Conservation (phyloP, 768 basidiomycete species). For the Serpula lacrymans region DNA sequence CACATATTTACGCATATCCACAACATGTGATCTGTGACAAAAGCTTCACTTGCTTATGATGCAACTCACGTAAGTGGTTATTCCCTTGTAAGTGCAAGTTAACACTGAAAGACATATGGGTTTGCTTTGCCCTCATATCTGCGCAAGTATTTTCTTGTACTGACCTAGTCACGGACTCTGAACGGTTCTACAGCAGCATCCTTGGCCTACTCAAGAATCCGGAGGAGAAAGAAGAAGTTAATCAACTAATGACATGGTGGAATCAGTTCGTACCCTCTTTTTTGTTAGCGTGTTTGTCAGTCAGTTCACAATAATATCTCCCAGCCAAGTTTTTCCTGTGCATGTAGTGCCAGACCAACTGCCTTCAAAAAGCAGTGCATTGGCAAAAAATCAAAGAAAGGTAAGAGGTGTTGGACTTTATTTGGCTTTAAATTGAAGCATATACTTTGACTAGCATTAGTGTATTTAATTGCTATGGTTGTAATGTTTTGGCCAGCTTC, state of each 20-base stretch:
- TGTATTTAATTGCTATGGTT: too few species aligned
- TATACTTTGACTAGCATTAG: too few species aligned
- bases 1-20: too few species aligned
- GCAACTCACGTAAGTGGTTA: neutral
- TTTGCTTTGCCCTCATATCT: conserved; percentile 15
- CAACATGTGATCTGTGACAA: neutral
- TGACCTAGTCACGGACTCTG: conserved; percentile 15
- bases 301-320: too few species aligned
- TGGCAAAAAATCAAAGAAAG: too few species aligned
- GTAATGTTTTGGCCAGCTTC: too few species aligned
- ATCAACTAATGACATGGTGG: conserved; percentile 5
- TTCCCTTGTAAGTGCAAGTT: neutral
- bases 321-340: too few species aligned
- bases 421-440: too few species aligned
- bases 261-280: conserved; percentile 8
- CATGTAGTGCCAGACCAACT: too few species aligned
- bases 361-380: too few species aligned
- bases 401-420: too few species aligned
- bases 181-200: conserved; percentile 13
- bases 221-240: conserved; percentile 13
- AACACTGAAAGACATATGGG: conserved; percentile 3
- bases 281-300: neutral
- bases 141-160: conserved; percentile 12
- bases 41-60: neutral
- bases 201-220: conserved; percentile 12